A percentile compares a stretch with the other conserved stretches of the same genome.
Conservation (phyloP, 2,329 filamentous ascomycete species). For the Talaromyces pinophilus region DNA sequence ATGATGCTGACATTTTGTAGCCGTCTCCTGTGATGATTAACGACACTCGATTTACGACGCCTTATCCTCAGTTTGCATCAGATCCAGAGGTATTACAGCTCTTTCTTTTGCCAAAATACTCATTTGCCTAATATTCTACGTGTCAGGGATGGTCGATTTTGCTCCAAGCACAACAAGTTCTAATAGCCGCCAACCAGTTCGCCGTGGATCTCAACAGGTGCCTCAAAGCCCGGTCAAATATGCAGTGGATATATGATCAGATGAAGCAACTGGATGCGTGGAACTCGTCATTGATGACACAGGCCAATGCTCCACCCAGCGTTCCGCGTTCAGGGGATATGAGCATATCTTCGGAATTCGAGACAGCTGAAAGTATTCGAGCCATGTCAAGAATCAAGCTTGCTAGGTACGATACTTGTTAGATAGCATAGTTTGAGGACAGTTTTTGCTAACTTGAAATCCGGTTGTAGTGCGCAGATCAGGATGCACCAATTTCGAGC, state of each 20-base stretch:
- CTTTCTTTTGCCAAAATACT: neutral
- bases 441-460: slow-evolving; percentile 13
- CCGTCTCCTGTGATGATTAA: slow-evolving; percentile 46
- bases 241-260: slow-evolving; percentile 43
- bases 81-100: slow-evolving; percentile 41
- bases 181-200: slow-evolving; percentile 46
- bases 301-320: slow-evolving; percentile 36
- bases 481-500: slow-evolving; percentile 51
- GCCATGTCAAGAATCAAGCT: slow-evolving; percentile 48
- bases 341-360: slow-evolving; percentile 36
- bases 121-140: slow-evolving; percentile 24
- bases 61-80: slow-evolving; percentile 43
- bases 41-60: slow-evolving; percentile 47
- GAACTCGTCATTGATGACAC: slow-evolving; percentile 40
- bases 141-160: slow-evolving; percentile 46
- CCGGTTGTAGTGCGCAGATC: slow-evolving; percentile 43
- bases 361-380: slow-evolving; percentile 43
- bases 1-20: slow-evolving; percentile 31
- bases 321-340: slow-evolving; percentile 29
- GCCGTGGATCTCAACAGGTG: slow-evolving; percentile 45
- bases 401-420: slow-evolving; percentile 37
- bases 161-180: slow-evolving; percentile 46
- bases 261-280: slow-evolving; percentile 47
- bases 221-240: slow-evolving; percentile 37
- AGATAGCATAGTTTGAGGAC: neutral